Evolutionary conservation across 176 grass and related monocot genomes (phyloP), one percentile per base, ranked within the genome.

Genomic region (Phoenix roebelenii): DNA sequence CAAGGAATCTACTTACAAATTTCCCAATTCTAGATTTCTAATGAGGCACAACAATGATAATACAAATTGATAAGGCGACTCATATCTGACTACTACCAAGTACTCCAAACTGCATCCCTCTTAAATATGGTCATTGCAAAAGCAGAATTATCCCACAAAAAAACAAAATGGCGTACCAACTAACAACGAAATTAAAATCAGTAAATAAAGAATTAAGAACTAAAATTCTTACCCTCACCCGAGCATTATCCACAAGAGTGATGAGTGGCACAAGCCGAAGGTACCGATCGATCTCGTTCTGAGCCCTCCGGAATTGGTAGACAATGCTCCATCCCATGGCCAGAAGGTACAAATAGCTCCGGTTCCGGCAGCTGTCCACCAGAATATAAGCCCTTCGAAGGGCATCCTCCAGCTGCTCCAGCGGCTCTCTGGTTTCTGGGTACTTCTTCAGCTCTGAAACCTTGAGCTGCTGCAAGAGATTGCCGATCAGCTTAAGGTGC

Each of bases 251-350:
- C 67, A 63, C 80, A 72, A 85, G 70, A 22, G 67, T 55, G 76
- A 78, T 59, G 53, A 78, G 68, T 1, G 76, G 76, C 18, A 65
- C 69, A 25, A 78, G 16, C 15, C 61, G 60, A 52, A 78, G 76
- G 61, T 72, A 64, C 20, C 56, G 61, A 63, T 49, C 76, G 2
- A 78, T 72, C 68, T 66, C 69, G 22, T 60, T 78, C 54, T 72
- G 61, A 50, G 69, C 20, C 19, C 54, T 51, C 4, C 53, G 67
- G 23, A 78, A 71, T 25, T 65, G 59, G 67, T 65, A 23, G 22
- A 57, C 66, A 1, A 71, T 57, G 60, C 64, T 71, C 52, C 67
- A 64, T 0, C 68, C 68, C 68, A 65, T 65, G 39, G 63, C 62
- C 39, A 78, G 15, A 18, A 50, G 61, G 25, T 71, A 71, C 35